Base-by-base conservation (phyloP, 305 asterid genomes). In the Fraxinus dipetala region DNA sequence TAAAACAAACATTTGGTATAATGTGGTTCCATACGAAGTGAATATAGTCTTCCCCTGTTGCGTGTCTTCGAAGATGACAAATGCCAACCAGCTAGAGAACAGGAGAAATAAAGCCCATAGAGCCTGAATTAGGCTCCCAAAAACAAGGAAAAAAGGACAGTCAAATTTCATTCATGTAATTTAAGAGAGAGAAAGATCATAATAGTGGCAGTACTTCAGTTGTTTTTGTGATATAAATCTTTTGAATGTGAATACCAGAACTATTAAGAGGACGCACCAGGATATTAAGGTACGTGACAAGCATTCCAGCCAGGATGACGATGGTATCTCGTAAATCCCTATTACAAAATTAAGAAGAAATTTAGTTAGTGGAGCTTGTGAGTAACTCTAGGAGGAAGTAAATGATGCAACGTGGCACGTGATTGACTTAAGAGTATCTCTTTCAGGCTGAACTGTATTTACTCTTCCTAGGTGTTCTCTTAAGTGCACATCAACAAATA, bases 81-180 rank as follows among this genome's bases (percentile, higher is more conserved):
- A 96, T 28, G 95, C 99, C 90, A 96, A 84, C 98, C 99, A 96
- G 88, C 99, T 94, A 36, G 94, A 89, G 87, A 96, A 93, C 79
- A 96, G 90, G 82, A 96, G 95, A 92, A 96, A 96, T 70, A 94
- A 85, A 54, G 88, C 88, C 86, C 88, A 91, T 74, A 96, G 86
- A 72, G 98, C 99, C 99, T 96, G 92, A 89, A 89, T 35, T 78
- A 61, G 31, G 72, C 77, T 76, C 84, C 75, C 79, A 76, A 69
- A 43, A 34, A 34, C 76, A 30, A 78, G 72, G 34, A 79, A 78
- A 84, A 77, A 40, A 54, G 59, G 73, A 26, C 54, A 56, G 31
- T 78, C 77, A 22, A 61, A 59, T 63, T 45, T 74, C 22, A 54
- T 74, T 59, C 34, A 67, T 13, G 74, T 28, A 30, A 8, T 14